A percentile compares a stretch with the other conserved stretches of the same genome.
Evolutionary conservation across 1,284 basidiomycete species (phyloP).

Genomic region (Leccinum griseonigrum): DNA sequence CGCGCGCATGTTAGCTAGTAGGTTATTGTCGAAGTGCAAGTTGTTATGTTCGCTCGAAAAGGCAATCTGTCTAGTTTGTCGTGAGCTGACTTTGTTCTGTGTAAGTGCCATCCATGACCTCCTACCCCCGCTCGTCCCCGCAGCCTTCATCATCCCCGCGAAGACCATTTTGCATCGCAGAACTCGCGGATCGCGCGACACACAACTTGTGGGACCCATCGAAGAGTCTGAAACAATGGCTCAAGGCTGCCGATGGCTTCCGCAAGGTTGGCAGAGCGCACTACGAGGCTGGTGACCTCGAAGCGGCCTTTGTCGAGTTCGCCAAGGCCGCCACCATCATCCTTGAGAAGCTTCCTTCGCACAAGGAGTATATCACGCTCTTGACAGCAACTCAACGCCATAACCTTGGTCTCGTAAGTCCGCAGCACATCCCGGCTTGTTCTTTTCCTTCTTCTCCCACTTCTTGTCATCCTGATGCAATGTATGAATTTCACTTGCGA

Average conservation of each 20-base stretch:
- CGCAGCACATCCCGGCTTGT: constrained; percentile 9
- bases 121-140: constrained; percentile 24
- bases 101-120: constrained; percentile 25
- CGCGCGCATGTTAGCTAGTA: constrained; percentile 16
- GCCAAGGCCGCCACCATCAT: constrained; percentile 43
- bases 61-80: constrained; percentile 14
- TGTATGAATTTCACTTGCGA: not conserved
- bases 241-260: constrained; percentile 37
- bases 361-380: constrained; percentile 36
- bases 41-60: constrained; percentile 17
- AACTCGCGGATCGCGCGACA: constrained; percentile 37
- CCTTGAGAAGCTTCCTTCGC: constrained; percentile 41
- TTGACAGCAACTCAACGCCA: constrained; percentile 36
- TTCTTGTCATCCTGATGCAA: constrained; percentile 1
- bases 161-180: constrained; percentile 34
- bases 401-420: constrained; percentile 40
- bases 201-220: constrained; percentile 34
- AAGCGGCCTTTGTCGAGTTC: constrained; percentile 38
- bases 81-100: not conserved
- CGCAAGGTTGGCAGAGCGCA: constrained; percentile 31
- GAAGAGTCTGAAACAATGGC: constrained; percentile 36
- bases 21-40: constrained; percentile 2
- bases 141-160: constrained; percentile 21
- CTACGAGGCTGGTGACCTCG: constrained; percentile 29
- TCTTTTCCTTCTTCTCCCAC: not conserved